Conservation (phyloP, 371 early-diverging fungal genomes). For the Syncephalis fuscata region DNA sequence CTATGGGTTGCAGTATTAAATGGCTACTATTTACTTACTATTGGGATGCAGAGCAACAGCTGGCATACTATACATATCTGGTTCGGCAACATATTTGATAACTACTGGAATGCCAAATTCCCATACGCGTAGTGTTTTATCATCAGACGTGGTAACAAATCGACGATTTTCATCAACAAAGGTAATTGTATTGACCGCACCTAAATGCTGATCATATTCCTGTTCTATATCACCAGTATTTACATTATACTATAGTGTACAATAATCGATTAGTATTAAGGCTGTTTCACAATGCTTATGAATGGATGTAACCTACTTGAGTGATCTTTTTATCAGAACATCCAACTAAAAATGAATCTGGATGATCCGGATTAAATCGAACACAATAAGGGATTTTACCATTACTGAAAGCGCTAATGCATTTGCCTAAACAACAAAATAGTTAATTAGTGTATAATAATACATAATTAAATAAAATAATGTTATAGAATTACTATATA, state of each 20-base stretch:
- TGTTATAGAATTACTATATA: too few relatives aligned
- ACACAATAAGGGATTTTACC: conserved; percentile 78
- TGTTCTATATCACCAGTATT: conserved; percentile 70
- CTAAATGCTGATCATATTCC: conserved; percentile 93
- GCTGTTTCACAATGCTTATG: too few relatives aligned
- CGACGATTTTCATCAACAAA: conserved; percentile 89
- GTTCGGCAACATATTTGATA: conserved; percentile 92
- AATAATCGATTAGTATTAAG: neutral
- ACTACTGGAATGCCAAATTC: conserved; percentile 95
- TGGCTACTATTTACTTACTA: conserved; percentile 28
- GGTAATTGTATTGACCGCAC: conserved; percentile 89
- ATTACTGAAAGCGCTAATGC: conserved; percentile 58
- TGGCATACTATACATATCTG: conserved; percentile 92
- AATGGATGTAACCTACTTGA: too few relatives aligned
- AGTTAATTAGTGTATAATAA: too few relatives aligned
- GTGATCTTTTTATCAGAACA: conserved; percentile 86
- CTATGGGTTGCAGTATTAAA: neutral
- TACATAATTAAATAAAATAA: too few relatives aligned
- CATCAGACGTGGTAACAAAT: conserved; percentile 91
- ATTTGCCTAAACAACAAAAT: conserved; percentile 25
- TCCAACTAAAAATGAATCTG: conserved; percentile 76
- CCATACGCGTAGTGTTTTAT: conserved; percentile 94
- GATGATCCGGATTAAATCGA: conserved; percentile 79
- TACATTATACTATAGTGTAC: conserved; percentile 42
- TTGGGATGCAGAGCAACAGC: conserved; percentile 76